Conservation (phyloP, 768 basidiomycete species). For the Chalciporus sphaerocephalus region DNA sequence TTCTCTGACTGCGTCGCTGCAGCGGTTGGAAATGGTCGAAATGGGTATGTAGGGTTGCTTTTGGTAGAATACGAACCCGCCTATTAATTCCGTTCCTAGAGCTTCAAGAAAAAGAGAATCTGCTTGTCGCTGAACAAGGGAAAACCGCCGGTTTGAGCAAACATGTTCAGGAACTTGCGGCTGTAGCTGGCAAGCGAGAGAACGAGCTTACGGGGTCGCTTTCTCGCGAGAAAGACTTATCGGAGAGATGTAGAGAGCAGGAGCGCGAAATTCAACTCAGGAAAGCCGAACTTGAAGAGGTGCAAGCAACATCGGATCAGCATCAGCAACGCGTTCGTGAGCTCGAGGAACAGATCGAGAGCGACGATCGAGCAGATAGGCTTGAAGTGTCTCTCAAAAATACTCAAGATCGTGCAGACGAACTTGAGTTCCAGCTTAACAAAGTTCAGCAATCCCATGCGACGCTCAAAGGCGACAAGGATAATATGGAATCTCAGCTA, state of each 20-base stretch:
- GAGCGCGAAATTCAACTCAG: constrained; percentile 72
- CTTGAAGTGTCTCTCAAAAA: constrained; percentile 71
- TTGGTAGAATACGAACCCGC: neutral
- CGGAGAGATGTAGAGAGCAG: constrained; percentile 31
- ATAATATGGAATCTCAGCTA: constrained; percentile 48
- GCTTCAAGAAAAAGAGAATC: constrained; percentile 39
- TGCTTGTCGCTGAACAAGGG: constrained; percentile 41
- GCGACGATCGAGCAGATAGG: constrained; percentile 74
- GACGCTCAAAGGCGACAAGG: constrained; percentile 57
- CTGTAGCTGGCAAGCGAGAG: constrained; percentile 36
- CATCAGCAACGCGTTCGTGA: constrained; percentile 60
- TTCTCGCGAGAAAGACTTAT: constrained; percentile 52
- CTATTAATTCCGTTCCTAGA: constrained; percentile 30
- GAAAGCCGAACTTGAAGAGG: constrained; percentile 49
- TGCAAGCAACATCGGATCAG: constrained; percentile 50
- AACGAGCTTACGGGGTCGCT: constrained; percentile 35
- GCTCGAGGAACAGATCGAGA: constrained; percentile 77
- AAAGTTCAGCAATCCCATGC: constrained; percentile 68
- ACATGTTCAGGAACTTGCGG: constrained; percentile 42
- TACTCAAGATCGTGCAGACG: constrained; percentile 76
- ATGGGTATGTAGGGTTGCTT: constrained; percentile 54
- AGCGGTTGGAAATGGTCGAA: constrained; percentile 57
- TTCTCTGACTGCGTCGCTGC: constrained; percentile 51
- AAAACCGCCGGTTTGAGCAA: constrained; percentile 39
- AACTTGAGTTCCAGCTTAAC: constrained; percentile 77